Evolutionary conservation across 768 basidiomycete genomes (phyloP).

Genomic region (Phallus indusiatus): DNA sequence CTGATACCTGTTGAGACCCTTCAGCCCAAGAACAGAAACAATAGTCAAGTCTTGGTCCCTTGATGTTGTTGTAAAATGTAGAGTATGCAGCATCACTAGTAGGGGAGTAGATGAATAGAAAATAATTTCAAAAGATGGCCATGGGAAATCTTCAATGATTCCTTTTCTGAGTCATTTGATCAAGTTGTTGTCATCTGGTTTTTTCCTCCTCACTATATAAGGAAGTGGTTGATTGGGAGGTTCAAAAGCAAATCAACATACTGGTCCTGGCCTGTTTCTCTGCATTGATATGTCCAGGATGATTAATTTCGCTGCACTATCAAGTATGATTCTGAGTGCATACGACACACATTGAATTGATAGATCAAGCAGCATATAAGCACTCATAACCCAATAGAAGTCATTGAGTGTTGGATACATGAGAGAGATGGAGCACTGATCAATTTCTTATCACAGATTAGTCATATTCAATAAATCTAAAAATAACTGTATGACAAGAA

Average conservation of each 20-base stretch:
- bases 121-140: background rate
- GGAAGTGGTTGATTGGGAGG: background rate
- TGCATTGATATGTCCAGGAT: background rate
- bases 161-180: background rate
- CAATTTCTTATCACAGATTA: too few relatives aligned
- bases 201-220: background rate
- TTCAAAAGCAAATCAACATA: background rate
- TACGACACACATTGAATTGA: background rate
- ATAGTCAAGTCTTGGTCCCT: background rate
- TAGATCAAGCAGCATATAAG: background rate
- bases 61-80: background rate
- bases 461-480: too few relatives aligned
- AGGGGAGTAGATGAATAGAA: background rate
- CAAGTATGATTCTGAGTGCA: background rate
- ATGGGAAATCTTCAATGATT: background rate
- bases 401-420: background rate
- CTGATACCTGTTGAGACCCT: too few relatives aligned
- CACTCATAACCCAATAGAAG: background rate
- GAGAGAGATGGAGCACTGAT: background rate
- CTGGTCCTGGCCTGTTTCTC: background rate
- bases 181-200: background rate
- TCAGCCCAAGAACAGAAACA: background rate
- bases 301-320: background rate
- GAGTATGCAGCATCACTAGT: background rate
- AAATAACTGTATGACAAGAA: too few relatives aligned